Base-by-base conservation (phyloP, 352 stramenopile species). In the Nothophytophthora sp. region DNA sequence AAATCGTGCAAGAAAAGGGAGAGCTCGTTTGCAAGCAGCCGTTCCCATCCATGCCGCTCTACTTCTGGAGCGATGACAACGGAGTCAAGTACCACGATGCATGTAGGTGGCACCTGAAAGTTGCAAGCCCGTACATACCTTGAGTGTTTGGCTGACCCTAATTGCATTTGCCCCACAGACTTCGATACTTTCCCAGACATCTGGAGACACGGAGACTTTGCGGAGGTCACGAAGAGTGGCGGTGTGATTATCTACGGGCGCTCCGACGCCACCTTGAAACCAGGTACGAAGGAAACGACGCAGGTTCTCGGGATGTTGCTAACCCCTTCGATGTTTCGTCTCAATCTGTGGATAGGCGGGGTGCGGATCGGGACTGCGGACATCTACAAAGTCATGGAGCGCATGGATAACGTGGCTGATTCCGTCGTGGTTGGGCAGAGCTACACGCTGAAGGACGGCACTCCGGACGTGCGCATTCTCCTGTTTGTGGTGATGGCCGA, bases 121-220 rank as follows among this genome's bases (percentile, higher is more conserved):
- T 10, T 3, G 29, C 13, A 12, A 12, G 29, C 29, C 3, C 29
- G n/a, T n/a, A n/a, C n/a, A n/a, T n/a, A n/a, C 33, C 28, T 32
- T 32, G 20, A n/a, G n/a, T n/a, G n/a, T n/a, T n/a, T n/a, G n/a
- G n/a, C n/a, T n/a, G n/a, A n/a, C n/a, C 16, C 4, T 35, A 15
- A 15, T 60, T n/a, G 28, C 25, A 12, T 48, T 50, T 24, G 5
- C 12, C 46, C 16, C 37, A 25, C 38, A 88, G 76, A 95, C 50
- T 96, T 96, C 56, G 81, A 86, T 33, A 79, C 74, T 25, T 92
- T 89, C 44, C 63, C 70, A 30, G 74, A 80, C 16, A 74, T 92
- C 12, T 95, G 86, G 86, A 71, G 75, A 22, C 86, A 95, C 34
- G 86, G 86, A 18, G 86, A 96, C 59, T 96, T 90, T 63, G 77